These are phyloP conservation scores for Mercurialis annua DNA, from an alignment of 345 rosid genomes.

Conservation along the genomic window DNA sequence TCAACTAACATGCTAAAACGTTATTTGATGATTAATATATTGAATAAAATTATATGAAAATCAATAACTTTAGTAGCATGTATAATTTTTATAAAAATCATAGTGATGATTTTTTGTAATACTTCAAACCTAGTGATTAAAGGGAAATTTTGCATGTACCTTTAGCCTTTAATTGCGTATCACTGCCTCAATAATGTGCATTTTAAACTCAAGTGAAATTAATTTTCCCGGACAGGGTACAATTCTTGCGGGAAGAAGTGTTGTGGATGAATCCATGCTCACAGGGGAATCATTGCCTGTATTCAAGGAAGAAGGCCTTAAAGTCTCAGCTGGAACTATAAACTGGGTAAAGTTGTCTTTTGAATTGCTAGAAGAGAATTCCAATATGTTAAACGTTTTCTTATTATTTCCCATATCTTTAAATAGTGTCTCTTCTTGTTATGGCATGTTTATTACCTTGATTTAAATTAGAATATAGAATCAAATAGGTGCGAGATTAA, in stretches of 20 bases:
- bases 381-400: conserved; percentile 1
- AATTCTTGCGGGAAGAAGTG: conserved; percentile 91
- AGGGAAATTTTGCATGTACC: background rate
- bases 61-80: no score
- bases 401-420: conserved; percentile 5
- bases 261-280: conserved; percentile 96
- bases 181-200: background rate
- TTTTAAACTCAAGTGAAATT: conserved; percentile 18
- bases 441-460: background rate
- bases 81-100: no score
- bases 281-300: conserved; percentile 96
- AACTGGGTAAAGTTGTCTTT: conserved; percentile 62
- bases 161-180: background rate
- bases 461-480: background rate
- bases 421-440: background rate
- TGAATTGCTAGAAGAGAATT: conserved; percentile 13
- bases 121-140: background rate
- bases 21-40: background rate
- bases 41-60: background rate
- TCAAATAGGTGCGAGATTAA: conserved; percentile 6
- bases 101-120: background rate
- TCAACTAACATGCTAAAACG: background rate
- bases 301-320: conserved; percentile 67
- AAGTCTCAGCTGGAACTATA: conserved; percentile 89
- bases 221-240: conserved; percentile 50